Base-by-base conservation (phyloP, 768 basidiomycete genomes). In the Boletus sp. region DNA sequence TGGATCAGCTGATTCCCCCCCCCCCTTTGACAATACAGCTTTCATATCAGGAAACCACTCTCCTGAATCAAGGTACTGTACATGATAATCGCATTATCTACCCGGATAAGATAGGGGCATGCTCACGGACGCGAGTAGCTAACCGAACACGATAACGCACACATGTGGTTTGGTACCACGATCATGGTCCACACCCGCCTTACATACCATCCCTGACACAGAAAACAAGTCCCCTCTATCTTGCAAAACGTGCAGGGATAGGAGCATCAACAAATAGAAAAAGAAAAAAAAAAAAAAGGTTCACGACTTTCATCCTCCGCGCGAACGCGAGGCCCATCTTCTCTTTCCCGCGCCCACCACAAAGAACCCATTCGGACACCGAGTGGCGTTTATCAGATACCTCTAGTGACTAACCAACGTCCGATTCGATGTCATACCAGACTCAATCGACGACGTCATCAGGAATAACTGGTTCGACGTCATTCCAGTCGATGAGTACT, bases 341-440 rank as follows among this genome's bases (percentile, higher is more conserved):
- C 38, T 39, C 38, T 38, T 39, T 39, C 38, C 5, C 39, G n/a
- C 13, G 19, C 19, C 23, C 23, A 25, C 2, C 23, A 2, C 2
- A 4, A 2, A 2, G 23, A 25, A 25, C 23, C 23, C 23, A 2
- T 25, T 25, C 35, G 51, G 39, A 25, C 8, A n/a, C 27, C 2
- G 35, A n/a, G 54, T 11, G 54, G 54, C 43, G 54, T 46, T 55
- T 52, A 55, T 55, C 54, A 40, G 54, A 55, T 55, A 55, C 19
- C 10, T 9, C 4, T 4, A 11, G 1, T 14, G 11, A 4, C n/a
- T n/a, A n/a, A n/a, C n/a, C n/a, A n/a, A n/a, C n/a, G n/a, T 54
- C 39, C 19, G 37, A 55, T 25, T 30, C 37, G 15, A 19, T 8
- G 4, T 25, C 23, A 42, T 42, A 21, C 23, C 23, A 41, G 4